These are phyloP conservation scores for Pleurotus platypus DNA, from an alignment of 768 basidiomycete species.

Conservation along the genomic window DNA sequence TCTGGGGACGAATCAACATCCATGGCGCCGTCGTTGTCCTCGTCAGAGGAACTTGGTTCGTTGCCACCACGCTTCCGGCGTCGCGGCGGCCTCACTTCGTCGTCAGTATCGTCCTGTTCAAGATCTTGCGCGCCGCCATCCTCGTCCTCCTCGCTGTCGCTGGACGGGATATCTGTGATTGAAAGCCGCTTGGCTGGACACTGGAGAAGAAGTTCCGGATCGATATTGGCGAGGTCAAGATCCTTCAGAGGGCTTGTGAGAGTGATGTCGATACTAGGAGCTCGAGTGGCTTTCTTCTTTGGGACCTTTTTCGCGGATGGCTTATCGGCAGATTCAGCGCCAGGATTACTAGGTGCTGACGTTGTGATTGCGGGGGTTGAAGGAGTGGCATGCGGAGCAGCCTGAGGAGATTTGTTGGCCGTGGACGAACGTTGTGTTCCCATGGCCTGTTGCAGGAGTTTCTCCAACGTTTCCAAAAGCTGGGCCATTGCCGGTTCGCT, in stretches of 20 bases:
- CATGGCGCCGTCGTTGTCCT: slow-evolving; percentile 24
- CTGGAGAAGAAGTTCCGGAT: slow-evolving; percentile 39
- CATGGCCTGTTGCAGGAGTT: slow-evolving; percentile 14
- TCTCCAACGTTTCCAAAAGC: slow-evolving; percentile 28
- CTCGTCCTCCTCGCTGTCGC: slow-evolving; percentile 39
- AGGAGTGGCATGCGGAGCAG: too few relatives aligned
- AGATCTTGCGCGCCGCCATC: slow-evolving; percentile 29
- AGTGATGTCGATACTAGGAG: neutral
- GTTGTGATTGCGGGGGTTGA: too few relatives aligned
- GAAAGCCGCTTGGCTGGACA: slow-evolving; percentile 30
- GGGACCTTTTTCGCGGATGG: neutral
- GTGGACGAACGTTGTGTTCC: too few relatives aligned
- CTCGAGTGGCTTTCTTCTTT: neutral
- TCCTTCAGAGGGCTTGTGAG: neutral
- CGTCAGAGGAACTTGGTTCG: slow-evolving; percentile 25
- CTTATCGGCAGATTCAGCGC: neutral
- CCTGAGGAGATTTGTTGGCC: too few relatives aligned
- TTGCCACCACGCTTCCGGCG: slow-evolving; percentile 18
- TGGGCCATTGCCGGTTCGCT: too few relatives aligned
- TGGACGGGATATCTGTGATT: slow-evolving; percentile 33
- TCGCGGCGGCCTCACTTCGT: slow-evolving; percentile 20
- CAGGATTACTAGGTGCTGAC: neutral
- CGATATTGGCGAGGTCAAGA: slow-evolving; percentile 1
- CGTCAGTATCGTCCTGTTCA: slow-evolving; percentile 30
- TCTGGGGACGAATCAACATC: neutral